phyloP scores from a whole-genome alignment of 441 rosid species.

The Euphorbia corollata region DNA sequence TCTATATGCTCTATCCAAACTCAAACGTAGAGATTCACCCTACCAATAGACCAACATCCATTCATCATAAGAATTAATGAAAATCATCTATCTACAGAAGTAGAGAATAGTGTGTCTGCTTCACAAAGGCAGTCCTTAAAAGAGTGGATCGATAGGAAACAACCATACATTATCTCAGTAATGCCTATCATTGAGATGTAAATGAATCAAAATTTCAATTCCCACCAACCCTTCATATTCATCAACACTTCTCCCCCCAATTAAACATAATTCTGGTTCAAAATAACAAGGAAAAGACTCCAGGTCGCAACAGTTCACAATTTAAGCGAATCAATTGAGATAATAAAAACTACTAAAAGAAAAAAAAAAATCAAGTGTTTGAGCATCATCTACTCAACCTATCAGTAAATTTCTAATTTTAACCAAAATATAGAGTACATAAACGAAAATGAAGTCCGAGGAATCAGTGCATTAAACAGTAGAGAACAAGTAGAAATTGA shows the following conservation, averaged over 20 bases:
- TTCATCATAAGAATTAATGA: not conserved
- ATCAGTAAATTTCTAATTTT: not conserved
- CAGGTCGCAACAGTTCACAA: not conserved
- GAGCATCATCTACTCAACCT: constrained; percentile 6
- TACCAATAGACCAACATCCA: not conserved
- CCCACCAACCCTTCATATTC: not conserved
- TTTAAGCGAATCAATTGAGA: not conserved
- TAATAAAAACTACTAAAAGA: not conserved
- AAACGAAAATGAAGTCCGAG: not conserved
- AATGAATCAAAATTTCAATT: not conserved
- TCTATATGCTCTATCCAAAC: not conserved
- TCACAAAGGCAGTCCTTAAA: no score
- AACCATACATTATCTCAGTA: not conserved
- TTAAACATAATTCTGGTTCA: not conserved
- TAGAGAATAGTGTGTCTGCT: not conserved
- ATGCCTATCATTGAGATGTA: not conserved
- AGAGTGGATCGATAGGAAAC: not conserved
- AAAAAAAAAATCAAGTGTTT: not conserved
- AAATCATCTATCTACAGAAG: not conserved
- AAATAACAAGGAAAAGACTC: not conserved
- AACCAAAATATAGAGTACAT: not conserved
- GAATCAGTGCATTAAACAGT: not conserved
- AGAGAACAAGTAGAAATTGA: not conserved
- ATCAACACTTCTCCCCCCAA: not conserved
- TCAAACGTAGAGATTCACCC: not conserved